These are phyloP conservation scores for Graphilbum fragrans DNA, from an alignment of 2,329 filamentous ascomycete genomes.

Conservation along the genomic window DNA sequence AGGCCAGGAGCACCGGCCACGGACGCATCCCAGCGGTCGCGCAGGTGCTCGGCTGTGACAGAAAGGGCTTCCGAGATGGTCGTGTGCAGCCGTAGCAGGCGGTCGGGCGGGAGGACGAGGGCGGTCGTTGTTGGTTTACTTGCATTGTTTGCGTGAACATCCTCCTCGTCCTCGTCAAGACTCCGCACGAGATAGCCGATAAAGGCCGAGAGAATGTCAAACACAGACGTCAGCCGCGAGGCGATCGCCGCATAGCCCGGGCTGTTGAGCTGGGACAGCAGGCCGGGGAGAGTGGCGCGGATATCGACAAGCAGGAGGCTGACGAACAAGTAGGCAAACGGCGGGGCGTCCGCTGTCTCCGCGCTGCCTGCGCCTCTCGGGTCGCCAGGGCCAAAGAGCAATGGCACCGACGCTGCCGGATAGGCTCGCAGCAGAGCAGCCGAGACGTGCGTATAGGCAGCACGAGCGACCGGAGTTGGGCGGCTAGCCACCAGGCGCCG, in stretches of 20 bases:
- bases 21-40: constrained; percentile 58
- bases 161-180: constrained; percentile 32
- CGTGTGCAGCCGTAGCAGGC: constrained; percentile 48
- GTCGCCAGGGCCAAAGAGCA: constrained; percentile 34
- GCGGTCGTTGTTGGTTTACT: too few species aligned
- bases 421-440: constrained; percentile 46
- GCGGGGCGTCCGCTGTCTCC: constrained; percentile 12
- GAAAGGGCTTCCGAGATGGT: constrained; percentile 52
- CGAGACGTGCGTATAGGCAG: constrained; percentile 46
- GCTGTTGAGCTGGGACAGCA: constrained; percentile 46
- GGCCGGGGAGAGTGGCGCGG: constrained; percentile 46
- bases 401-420: constrained; percentile 27
- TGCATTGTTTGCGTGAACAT: neutral
- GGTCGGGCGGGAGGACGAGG: constrained; percentile 34
- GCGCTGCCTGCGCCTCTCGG: neutral
- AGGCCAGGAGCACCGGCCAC: constrained; percentile 50
- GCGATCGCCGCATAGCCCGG: constrained; percentile 37
- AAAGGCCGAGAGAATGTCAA: constrained; percentile 50
- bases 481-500: constrained; percentile 40
- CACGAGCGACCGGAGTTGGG: constrained; percentile 40
- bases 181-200: constrained; percentile 43
- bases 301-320: constrained; percentile 56
- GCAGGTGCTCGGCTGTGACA: constrained; percentile 50
- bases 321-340: constrained; percentile 50
- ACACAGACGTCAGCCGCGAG: constrained; percentile 44